Conservation (phyloP, 2,329 filamentous ascomycete genomes). For the Alternaria rosae region DNA sequence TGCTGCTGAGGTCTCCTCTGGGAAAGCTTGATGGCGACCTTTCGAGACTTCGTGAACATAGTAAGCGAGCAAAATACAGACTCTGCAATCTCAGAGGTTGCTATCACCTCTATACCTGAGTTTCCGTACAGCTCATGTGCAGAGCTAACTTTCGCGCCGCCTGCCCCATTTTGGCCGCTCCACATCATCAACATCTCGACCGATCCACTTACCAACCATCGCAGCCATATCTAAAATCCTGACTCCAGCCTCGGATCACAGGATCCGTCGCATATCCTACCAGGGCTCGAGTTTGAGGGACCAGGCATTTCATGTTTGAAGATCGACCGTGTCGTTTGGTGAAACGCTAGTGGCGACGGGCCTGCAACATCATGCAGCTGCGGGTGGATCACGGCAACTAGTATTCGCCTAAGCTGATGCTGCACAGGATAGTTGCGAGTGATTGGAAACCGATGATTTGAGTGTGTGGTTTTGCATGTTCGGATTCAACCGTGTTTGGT, state of each 20-base stretch:
- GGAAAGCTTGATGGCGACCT: background rate
- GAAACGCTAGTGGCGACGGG: conserved; percentile 33
- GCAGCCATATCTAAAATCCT: background rate
- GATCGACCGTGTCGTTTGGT: conserved; percentile 29
- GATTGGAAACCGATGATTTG: background rate
- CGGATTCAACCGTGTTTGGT: background rate
- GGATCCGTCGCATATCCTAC: conserved; percentile 1
- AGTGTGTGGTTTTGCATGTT: conserved; percentile 13
- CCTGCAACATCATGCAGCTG: conserved; percentile 18
- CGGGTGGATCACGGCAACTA: conserved; percentile 6
- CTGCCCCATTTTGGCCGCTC: conserved; percentile 8
- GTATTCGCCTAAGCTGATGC: background rate
- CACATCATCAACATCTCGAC: conserved; percentile 6
- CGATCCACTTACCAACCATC: conserved; percentile 4
- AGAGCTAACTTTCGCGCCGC: conserved; percentile 1
- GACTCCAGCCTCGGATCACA: background rate
- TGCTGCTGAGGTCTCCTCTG: background rate
- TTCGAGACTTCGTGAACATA: background rate
- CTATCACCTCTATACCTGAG: background rate
- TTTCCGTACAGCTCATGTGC: background rate
- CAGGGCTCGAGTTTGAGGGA: conserved; percentile 5
- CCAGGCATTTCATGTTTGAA: conserved; percentile 26
- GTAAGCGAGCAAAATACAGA: background rate
- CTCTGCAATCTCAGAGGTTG: background rate
- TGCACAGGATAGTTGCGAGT: background rate